Evolutionary conservation across 2,329 filamentous ascomycete genomes (phyloP).

Genomic region (Fusarium siculi): DNA sequence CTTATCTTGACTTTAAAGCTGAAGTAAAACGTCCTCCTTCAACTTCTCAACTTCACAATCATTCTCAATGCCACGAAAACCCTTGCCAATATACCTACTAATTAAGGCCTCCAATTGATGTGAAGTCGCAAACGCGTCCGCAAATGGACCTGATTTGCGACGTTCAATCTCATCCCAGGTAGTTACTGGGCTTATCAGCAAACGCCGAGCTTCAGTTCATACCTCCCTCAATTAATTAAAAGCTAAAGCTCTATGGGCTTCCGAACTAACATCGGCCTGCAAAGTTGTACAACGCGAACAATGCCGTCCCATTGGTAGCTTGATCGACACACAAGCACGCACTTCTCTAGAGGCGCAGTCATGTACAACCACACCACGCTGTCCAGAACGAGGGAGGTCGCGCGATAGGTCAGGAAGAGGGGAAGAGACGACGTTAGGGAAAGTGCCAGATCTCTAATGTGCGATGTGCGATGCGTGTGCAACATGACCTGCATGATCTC

Average conservation of each 20-base stretch:
- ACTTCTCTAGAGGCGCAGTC: constrained; percentile 20
- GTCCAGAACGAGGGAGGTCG: constrained; percentile 24
- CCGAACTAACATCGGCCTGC: constrained; percentile 37
- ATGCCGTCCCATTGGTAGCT: constrained; percentile 38
- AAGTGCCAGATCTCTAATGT: constrained; percentile 43
- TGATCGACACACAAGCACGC: constrained; percentile 33
- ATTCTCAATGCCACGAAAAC: neutral
- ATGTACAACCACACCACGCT: constrained; percentile 34
- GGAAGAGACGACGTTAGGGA: constrained; percentile 30
- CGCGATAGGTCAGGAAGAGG: constrained; percentile 24
- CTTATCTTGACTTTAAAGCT: neutral
- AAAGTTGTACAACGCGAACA: constrained; percentile 37
- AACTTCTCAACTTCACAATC: no score
- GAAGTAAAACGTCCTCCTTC: neutral
- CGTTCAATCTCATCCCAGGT: neutral
- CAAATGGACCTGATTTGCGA: constrained; percentile 39
- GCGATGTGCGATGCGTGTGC: constrained; percentile 37
- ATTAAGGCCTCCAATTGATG: neutral
- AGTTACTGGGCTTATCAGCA: constrained; percentile 2
- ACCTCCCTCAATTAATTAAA: neutral
- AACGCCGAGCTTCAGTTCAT: neutral
- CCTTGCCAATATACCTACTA: neutral
- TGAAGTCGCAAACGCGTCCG: constrained; percentile 30
- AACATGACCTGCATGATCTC: constrained; percentile 45
- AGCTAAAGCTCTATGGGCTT: constrained; percentile 10